Evolutionary conservation across 768 basidiomycete genomes (phyloP), one percentile per base, ranked within the genome.

Genomic region (Trametes sanguinea): DNA sequence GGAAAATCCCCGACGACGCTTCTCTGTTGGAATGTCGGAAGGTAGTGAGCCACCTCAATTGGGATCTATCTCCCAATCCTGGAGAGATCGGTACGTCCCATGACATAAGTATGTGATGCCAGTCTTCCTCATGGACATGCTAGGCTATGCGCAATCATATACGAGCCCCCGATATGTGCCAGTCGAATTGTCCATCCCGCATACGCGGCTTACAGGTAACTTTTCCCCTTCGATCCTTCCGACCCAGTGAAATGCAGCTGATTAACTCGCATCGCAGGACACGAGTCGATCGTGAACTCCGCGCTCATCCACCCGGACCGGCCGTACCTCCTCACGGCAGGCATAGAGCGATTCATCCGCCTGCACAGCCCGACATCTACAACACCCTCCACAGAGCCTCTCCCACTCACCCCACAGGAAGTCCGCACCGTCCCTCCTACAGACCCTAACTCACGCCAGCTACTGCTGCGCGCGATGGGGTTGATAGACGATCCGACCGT

Each of bases 251-350:
- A 46, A 27, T 10, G 22, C 22, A 22, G 22, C 22, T 22, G 22
- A 22, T 22, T 22, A 22, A 22, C 22, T 22, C 22, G 22, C 48
- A 30, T 46, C 52, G 9, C 56, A 86, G 89, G 90, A 4, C 90
- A 93, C 70, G 76, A 81, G 43, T 91, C 90, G 1, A 90, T 94
- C 54, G 85, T 93, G 47, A 94, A 94, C 69, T 83, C 85, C 0
- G 78, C 83, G 2, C 73, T 89, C 29, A 84, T 92, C 60, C 92
- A 94, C 69, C 92, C 92, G 2, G 77, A 82, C 22, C 77, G 87
- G 44, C 81, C 88, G 3, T 81, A 87, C 57, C 76, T 91, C 33
- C 80, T 83, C 39, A 90, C 90, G 4, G 78, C 87, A 4, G 92
- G 92, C 2, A 82, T 94, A 22, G 92, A 94, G 72, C 84, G 83